A percentile compares a stretch with the other conserved stretches of the same genome.
Conservation (phyloP, 2,329 filamentous ascomycete genomes). For the Curvularia hawaiiensis region DNA sequence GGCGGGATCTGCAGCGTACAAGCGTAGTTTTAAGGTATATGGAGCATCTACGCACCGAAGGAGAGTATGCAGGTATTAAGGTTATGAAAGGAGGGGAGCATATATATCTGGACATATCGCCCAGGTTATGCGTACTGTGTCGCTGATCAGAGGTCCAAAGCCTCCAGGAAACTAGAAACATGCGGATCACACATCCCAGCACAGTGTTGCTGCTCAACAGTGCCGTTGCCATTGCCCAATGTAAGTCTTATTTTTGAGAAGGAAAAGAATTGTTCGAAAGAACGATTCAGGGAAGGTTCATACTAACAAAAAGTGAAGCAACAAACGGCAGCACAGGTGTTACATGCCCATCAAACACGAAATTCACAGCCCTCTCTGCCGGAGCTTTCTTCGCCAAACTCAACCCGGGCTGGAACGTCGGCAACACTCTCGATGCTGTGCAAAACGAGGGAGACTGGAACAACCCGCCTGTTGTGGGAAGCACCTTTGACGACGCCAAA, state of each 20-base stretch:
- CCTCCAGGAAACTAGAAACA: not conserved
- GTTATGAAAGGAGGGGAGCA: not conserved
- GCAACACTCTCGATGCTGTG: conserved; percentile 64
- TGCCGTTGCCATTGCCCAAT: conserved; percentile 20
- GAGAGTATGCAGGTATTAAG: not conserved
- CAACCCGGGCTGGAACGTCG: conserved; percentile 65
- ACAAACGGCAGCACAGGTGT: conserved; percentile 28
- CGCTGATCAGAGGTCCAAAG: not conserved
- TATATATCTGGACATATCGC: not conserved
- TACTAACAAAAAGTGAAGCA: not conserved
- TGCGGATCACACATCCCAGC: conserved; percentile 10
- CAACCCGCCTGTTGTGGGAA: conserved; percentile 57
- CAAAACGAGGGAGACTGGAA: conserved; percentile 65
- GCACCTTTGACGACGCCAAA: conserved; percentile 60
- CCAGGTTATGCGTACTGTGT: not conserved
- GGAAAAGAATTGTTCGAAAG: not conserved
- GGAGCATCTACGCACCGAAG: conserved; percentile 4
- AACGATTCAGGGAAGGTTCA: not conserved
- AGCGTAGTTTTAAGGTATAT: conserved; percentile 7
- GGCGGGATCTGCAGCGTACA: not conserved
- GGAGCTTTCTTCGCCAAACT: conserved; percentile 55
- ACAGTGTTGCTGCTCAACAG: conserved; percentile 23
- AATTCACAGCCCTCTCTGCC: conserved; percentile 55
- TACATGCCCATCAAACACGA: conserved; percentile 46
- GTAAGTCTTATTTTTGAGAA: not conserved